Evolutionary conservation across 352 stramenopile species (phyloP), one percentile per base, ranked within the genome.

Genomic region (Pythium diclinum): DNA sequence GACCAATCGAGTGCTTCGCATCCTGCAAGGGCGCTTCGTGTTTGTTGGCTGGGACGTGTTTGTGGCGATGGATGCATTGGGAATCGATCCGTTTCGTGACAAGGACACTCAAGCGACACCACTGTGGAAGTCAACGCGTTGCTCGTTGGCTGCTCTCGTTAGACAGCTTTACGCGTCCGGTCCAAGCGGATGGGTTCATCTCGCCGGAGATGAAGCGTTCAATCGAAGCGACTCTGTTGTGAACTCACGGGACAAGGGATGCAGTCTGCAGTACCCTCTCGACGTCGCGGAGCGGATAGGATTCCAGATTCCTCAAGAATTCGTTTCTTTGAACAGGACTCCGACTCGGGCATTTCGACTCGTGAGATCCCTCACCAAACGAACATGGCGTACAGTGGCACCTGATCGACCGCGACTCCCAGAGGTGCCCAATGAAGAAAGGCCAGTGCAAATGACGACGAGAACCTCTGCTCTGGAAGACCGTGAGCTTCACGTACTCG

Each of bases 31-130:
- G 4, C 62, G 72, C 19, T 78, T 68, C 34, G 11, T 76, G 3
- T 59, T 76, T 34, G 65, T 78, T 6, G 72, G 69, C 3, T 78
- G 72, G 72, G 69, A 76, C 54, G 55, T 61, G 36, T 46, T 61
- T 36, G 55, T 61, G 6, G 48, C 48, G 19, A 49, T 64, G 46
- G 40, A 59, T 16, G 34, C 48, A 33, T 16, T 65, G 4, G 70
- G 67, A 13, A 49, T 49, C 23, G 42, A 49, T 25, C 17, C 42
- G 42, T 49, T 28, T 16, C 42, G 42, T 49, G 42, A 49, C 9
- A 25, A 21, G 19, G 19, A 49, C 52, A 38, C 33, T 6, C 11
- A 8, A 6, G 28, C 8, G 38, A 61, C 53, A 42, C 17, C 57
- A 52, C 32, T 57, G 47, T 32, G 2, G 33, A 6, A 9, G n/a